Percentiles rank a stretch among this genome's conserved stretches.
phyloP scores from a whole-genome alignment of 2,329 filamentous ascomycete genomes.

The Aspergillus tubingensis region DNA sequence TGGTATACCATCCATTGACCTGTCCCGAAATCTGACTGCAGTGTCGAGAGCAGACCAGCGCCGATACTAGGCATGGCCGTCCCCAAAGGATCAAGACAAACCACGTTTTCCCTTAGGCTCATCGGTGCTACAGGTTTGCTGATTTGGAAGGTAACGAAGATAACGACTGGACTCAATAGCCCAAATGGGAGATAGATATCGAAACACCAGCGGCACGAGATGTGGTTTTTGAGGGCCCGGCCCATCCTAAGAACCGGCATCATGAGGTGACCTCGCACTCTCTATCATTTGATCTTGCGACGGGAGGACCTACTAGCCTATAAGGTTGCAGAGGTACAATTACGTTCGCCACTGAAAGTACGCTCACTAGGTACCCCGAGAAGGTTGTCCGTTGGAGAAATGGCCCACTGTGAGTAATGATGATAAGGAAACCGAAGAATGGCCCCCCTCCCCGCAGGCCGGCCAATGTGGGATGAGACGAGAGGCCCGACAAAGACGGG shows the following conservation, averaged over 20 bases:
- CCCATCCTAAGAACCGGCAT: conserved; percentile 22
- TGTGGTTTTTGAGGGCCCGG: conserved; percentile 34
- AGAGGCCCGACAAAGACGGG: conserved; percentile 26
- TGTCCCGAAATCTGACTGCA: no score
- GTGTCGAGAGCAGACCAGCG: background rate
- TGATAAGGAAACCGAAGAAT: conserved; percentile 34
- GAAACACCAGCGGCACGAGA: conserved; percentile 52
- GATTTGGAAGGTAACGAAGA: background rate
- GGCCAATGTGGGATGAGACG: conserved; percentile 19
- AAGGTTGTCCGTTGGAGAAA: conserved; percentile 34
- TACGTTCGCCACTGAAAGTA: conserved; percentile 36
- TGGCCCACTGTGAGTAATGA: conserved; percentile 36
- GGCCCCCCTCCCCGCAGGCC: conserved; percentile 34
- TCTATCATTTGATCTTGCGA: no score
- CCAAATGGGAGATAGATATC: conserved; percentile 26
- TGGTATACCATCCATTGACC: conserved; percentile 6
- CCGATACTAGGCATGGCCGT: conserved; percentile 24
- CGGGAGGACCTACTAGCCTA: no score
- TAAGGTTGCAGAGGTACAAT: conserved; percentile 27
- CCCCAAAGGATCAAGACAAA: conserved; percentile 47
- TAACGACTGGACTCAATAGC: background rate
- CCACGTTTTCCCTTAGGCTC: no score
- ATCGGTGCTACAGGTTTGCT: conserved; percentile 34
- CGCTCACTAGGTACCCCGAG: conserved; percentile 33
- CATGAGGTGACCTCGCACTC: no score